A percentile compares a stretch with the other conserved stretches of the same genome.
Conservation (phyloP, 768 basidiomycete genomes). For the Collybia sp. region DNA sequence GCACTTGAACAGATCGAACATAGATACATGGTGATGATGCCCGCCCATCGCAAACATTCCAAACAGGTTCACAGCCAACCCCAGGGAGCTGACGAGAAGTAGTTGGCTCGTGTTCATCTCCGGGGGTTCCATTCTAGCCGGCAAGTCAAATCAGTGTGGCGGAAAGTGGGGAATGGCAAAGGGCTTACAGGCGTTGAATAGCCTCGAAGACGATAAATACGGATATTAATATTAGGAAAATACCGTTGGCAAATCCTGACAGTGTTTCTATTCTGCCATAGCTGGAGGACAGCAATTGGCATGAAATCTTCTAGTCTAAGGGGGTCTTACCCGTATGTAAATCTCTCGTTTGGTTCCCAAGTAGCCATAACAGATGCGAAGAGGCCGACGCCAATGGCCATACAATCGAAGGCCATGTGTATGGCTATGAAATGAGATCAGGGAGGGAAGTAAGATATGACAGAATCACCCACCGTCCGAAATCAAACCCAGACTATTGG, state of each 20-base stretch:
- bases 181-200: conserved; percentile 80
- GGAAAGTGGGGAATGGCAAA: neutral
- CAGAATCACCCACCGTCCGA: conserved; percentile 69
- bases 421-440: conserved; percentile 57
- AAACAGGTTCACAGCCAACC: conserved; percentile 91
- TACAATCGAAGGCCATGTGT: conserved; percentile 99
- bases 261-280: conserved; percentile 96
- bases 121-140: conserved; percentile 77
- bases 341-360: conserved; percentile 92
- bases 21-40: conserved; percentile 75
- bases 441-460: neutral
- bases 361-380: conserved; percentile 97
- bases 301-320: neutral
- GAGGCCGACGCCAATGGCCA: conserved; percentile 93
- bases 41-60: conserved; percentile 99
- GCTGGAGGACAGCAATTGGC: conserved; percentile 30
- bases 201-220: conserved; percentile 99
- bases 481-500: conserved; percentile 93
- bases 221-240: conserved; percentile 90
- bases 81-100: conserved; percentile 82
- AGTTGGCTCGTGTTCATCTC: conserved; percentile 97
- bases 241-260: conserved; percentile 97
- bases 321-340: conserved; percentile 82
- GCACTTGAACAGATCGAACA: neutral
- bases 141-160: neutral